A percentile compares a stretch with the other conserved stretches of the same genome.
Conservation (phyloP, 2,329 filamentous ascomycete genomes). For the Cadophora sp. region DNA sequence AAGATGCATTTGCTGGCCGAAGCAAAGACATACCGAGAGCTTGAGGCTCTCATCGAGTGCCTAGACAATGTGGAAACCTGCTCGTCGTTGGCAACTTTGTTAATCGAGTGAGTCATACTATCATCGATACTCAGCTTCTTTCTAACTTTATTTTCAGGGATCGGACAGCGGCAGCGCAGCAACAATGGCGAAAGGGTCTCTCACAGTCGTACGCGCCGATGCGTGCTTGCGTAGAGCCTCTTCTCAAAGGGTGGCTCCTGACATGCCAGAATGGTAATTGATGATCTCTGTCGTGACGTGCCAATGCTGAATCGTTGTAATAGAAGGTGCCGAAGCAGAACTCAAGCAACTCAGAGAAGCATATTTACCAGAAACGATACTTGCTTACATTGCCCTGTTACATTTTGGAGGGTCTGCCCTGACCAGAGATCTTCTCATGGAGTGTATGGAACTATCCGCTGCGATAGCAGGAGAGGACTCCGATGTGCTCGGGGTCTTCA, state of each 20-base stretch:
- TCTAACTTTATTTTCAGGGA: conserved; percentile 17
- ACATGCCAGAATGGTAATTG: conserved; percentile 37
- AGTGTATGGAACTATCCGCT: conserved; percentile 86
- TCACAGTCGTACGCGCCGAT: conserved; percentile 59
- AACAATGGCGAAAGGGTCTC: conserved; percentile 62
- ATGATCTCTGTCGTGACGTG: background rate
- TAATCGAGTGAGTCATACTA: conserved; percentile 36
- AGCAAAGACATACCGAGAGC: conserved; percentile 69
- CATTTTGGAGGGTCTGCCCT: conserved; percentile 79
- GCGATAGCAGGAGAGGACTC: conserved; percentile 74
- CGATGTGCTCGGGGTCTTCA: conserved; percentile 69
- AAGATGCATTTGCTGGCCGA: conserved; percentile 53
- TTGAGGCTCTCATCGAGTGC: conserved; percentile 70
- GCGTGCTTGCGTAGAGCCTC: conserved; percentile 62
- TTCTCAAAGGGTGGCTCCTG: conserved; percentile 70
- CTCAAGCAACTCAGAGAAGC: conserved; percentile 71
- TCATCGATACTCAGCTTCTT: background rate
- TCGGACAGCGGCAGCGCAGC: conserved; percentile 40
- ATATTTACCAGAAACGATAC: conserved; percentile 85
- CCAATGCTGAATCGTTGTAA: conserved; percentile 31
- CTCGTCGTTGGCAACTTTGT: conserved; percentile 40
- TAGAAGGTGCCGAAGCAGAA: conserved; percentile 60
- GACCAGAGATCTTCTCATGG: conserved; percentile 77
- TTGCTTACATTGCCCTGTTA: conserved; percentile 83
- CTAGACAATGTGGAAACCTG: conserved; percentile 74